Evolutionary conservation across 1,284 basidiomycete genomes (phyloP).

Genomic region (Thelephora terrestris): DNA sequence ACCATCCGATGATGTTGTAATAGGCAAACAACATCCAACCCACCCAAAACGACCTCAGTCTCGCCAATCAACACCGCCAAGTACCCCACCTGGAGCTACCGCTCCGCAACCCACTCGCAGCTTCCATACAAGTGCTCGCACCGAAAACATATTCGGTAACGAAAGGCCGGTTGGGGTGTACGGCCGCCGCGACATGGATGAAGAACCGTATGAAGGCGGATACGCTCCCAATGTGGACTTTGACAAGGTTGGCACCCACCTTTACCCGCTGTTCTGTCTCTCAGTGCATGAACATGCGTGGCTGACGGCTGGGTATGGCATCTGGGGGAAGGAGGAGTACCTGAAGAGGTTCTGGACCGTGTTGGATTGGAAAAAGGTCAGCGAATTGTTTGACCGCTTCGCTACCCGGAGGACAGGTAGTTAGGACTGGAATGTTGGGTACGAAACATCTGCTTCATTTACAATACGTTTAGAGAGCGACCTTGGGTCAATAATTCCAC

Average conservation of each 20-base stretch:
- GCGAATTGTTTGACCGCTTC: conserved; percentile 16
- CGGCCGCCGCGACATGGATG: background rate
- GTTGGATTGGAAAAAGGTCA: conserved; percentile 77
- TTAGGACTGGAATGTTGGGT: too few relatives aligned
- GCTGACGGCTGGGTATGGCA: conserved; percentile 81
- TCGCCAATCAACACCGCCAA: background rate
- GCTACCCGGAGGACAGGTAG: too few relatives aligned
- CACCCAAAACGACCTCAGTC: background rate
- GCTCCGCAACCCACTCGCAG: background rate
- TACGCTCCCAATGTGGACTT: conserved; percentile 4
- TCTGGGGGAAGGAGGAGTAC: conserved; percentile 92
- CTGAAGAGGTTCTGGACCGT: conserved; percentile 83
- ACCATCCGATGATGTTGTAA: background rate
- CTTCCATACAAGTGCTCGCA: background rate
- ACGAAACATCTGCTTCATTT: too few relatives aligned
- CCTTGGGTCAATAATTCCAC: too few relatives aligned
- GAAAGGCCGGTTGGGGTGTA: background rate
- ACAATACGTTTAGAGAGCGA: too few relatives aligned
- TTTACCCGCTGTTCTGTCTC: conserved; percentile 79
- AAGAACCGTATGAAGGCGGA: background rate
- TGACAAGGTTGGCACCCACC: conserved; percentile 34
- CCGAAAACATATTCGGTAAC: background rate
- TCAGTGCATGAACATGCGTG: conserved; percentile 89
- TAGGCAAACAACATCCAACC: background rate
- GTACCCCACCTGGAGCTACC: background rate